phyloP scores from a whole-genome alignment of 495 filamentous ascomycete species.

The Podospora australis region DNA sequence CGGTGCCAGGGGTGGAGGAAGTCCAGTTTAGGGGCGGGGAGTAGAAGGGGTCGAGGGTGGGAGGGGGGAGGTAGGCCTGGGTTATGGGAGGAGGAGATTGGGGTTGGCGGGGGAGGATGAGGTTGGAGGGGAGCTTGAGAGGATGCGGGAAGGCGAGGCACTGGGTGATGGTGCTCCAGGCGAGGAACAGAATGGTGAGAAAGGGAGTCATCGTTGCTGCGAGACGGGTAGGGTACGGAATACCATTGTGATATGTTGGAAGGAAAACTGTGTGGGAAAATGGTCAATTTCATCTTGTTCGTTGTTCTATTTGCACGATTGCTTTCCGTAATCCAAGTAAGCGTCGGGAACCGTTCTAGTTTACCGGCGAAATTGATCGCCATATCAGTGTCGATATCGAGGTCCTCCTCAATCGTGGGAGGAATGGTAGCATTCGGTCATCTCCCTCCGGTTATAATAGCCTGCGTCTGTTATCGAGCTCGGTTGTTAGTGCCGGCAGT shows the following conservation, averaged over 20 bases:
- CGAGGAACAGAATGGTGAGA: too few species aligned
- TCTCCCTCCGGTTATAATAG: not conserved
- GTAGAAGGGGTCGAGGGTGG: constrained; percentile 44
- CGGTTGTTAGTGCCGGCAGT: not conserved
- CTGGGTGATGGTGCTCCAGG: too few species aligned
- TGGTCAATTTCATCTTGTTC: too few species aligned
- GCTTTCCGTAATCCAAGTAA: too few species aligned
- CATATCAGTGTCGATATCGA: too few species aligned
- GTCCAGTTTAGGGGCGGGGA: constrained; percentile 34
- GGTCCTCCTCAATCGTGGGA: not conserved
- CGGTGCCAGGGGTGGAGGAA: constrained; percentile 31
- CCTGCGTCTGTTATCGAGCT: not conserved
- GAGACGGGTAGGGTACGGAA: too few species aligned
- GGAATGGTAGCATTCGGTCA: not conserved
- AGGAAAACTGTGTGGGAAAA: not conserved
- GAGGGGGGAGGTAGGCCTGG: constrained; percentile 19
- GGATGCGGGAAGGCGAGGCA: not conserved
- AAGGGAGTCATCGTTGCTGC: too few species aligned
- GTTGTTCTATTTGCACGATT: not conserved
- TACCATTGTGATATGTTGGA: too few species aligned
- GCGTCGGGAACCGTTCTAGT: too few species aligned
- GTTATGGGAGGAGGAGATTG: not conserved
- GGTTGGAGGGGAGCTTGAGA: not conserved
- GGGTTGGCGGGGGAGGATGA: not conserved
- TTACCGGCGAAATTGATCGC: not conserved